A percentile compares a stretch with the other conserved stretches of the same genome.
Conservation (phyloP, 257 asterid genomes). For the Solanum corneliomulleri region DNA sequence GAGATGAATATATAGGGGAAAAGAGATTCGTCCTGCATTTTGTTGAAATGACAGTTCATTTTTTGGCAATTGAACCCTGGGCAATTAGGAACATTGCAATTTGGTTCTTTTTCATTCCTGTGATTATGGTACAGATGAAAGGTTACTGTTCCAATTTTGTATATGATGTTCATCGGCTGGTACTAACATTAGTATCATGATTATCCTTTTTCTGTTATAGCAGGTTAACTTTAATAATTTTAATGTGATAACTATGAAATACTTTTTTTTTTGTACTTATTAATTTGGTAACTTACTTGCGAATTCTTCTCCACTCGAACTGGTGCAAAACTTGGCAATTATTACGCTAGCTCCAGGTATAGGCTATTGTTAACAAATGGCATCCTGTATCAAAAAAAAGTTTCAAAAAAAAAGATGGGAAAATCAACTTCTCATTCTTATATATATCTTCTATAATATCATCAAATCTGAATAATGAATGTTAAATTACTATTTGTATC, state of each 20-base stretch:
- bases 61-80: constrained; percentile 12
- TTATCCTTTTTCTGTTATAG: too few relatives aligned
- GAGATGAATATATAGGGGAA: not conserved
- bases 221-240: too few relatives aligned
- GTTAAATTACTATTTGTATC: too few relatives aligned
- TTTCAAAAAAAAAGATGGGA: too few relatives aligned
- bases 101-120: constrained; percentile 6
- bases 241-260: too few relatives aligned
- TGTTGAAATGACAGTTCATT: constrained; percentile 20
- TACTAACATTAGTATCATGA: not conserved
- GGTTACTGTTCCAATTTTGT: not conserved
- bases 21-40: constrained; percentile 1
- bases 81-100: constrained; percentile 4
- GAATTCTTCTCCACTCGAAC: constrained; percentile 57
- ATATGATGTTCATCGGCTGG: not conserved
- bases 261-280: too few relatives aligned
- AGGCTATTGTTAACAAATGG: too few relatives aligned
- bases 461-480: too few relatives aligned
- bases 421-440: too few relatives aligned
- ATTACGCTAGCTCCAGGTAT: not conserved
- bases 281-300: constrained; percentile 26
- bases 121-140: constrained; percentile 5
- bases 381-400: too few relatives aligned
- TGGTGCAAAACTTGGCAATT: constrained; percentile 60
- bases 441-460: too few relatives aligned